Base-by-base conservation (phyloP, 257 asterid species). In the Rhazya stricta region DNA sequence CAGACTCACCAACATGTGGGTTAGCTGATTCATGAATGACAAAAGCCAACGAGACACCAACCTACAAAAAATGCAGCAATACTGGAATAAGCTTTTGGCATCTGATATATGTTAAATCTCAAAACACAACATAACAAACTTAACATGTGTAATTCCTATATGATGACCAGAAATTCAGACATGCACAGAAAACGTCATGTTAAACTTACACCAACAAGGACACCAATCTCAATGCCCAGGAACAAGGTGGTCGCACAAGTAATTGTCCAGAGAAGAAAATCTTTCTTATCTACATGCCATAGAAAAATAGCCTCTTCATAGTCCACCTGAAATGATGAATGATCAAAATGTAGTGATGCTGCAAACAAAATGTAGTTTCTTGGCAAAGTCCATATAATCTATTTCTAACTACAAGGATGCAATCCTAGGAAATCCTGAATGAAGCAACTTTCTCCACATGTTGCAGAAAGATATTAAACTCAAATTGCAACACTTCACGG, bases 21-120 rank as follows among this genome's bases (percentile, higher is more conserved):
- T 94, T 94, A 70, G 99, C 99, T 71, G 99, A 94, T 91, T 94
- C 99, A 70, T 94, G 99, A 83, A 94, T 91, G 81, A 94, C 99
- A 89, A 94, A 94, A 85, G 99, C 99, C 85, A 94, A 96, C 39
- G 98, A 94, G 78, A 83, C 96, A 67, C 99, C 99, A 80, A 94
- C 99, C 99, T 94, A 81, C 77, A 82, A 74, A 67, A 74, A 74
- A 75, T 34, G 65, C 74, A 83, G 79, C 74, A 79, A 75, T 74
- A 76, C 74, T 67, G 39, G 41, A 45, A 57, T 69, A 43, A 74
- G 72, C 62, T 71, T 45, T 56, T 60, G 53, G 50, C 48, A 51
- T 29, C 62, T 39, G 15, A 39, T 30, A 39, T 39, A 34, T 13
- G 19, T 67, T 45, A 43, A 70, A 57, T 57, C 46, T 9, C 15